phyloP scores from a whole-genome alignment of 805 yeast genomes.

The Hanseniaspora lindneri region DNA sequence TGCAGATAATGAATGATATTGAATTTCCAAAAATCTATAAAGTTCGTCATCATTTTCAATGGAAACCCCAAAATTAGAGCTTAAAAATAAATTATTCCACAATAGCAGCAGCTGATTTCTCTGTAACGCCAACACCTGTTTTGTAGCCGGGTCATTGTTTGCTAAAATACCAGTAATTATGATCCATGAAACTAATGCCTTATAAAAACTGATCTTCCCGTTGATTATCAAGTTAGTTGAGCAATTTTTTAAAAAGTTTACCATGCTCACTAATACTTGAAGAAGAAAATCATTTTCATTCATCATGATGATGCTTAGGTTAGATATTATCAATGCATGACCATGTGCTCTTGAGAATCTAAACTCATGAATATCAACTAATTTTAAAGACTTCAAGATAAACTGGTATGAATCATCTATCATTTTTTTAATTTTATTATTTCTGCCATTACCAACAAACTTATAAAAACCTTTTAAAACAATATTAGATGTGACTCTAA shows the following conservation, averaged over 20 bases:
- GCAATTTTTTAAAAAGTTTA: conserved; percentile 34
- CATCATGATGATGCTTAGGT: conserved; percentile 28
- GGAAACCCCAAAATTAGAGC: conserved; percentile 31
- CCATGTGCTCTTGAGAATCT: conserved; percentile 32
- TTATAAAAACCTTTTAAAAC: conserved; percentile 27
- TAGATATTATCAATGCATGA: conserved; percentile 31
- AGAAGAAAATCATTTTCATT: conserved; percentile 34
- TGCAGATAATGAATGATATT: conserved; percentile 49
- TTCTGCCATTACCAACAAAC: conserved; percentile 10
- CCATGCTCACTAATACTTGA: conserved; percentile 35
- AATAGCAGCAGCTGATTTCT: conserved; percentile 46
- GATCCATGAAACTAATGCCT: conserved; percentile 46
- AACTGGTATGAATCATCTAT: conserved; percentile 31
- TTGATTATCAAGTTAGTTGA: conserved; percentile 24
- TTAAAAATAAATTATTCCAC: conserved; percentile 52
- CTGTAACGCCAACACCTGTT: conserved; percentile 42
- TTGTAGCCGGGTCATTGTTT: conserved; percentile 33
- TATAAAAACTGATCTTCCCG: conserved; percentile 27
- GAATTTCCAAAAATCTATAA: conserved; percentile 37
- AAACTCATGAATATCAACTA: conserved; percentile 24
- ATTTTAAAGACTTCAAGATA: conserved; percentile 28
- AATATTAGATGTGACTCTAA: conserved; percentile 35
- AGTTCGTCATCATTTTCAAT: conserved; percentile 30
- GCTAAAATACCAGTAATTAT: conserved; percentile 52
- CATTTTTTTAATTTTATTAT: conserved; percentile 27